Conservation (phyloP, 495 filamentous ascomycete genomes). For the Hypomontagnella submonticulosa region DNA sequence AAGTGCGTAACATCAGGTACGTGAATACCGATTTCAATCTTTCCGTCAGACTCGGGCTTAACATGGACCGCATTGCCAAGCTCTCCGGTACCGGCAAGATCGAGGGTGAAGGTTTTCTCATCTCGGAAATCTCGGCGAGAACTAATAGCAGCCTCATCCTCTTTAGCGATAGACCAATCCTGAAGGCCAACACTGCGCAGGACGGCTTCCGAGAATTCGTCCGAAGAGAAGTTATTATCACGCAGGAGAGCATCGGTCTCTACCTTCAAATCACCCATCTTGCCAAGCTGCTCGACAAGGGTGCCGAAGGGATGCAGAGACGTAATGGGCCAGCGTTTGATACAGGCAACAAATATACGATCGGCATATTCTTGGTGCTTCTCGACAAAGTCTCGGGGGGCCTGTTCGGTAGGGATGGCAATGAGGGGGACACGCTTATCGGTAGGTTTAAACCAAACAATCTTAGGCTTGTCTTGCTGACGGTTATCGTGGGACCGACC, state of each 20-base stretch:
- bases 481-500: slow-evolving; percentile 79
- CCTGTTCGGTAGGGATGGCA: slow-evolving; percentile 97
- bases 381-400: slow-evolving; percentile 97
- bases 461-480: slow-evolving; percentile 97
- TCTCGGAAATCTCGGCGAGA: slow-evolving; percentile 90
- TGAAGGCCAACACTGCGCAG: slow-evolving; percentile 90
- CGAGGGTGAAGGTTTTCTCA: slow-evolving; percentile 91
- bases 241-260: slow-evolving; percentile 97
- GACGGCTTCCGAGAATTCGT: slow-evolving; percentile 97
- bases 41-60: slow-evolving; percentile 80
- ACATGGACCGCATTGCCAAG: slow-evolving; percentile 93
- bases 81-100: slow-evolving; percentile 82
- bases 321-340: slow-evolving; percentile 99
- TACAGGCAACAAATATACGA: slow-evolving; percentile 97
- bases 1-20: slow-evolving; percentile 97
- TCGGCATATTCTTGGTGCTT: slow-evolving; percentile 97
- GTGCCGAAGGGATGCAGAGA: slow-evolving; percentile 98
- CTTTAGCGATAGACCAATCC: slow-evolving; percentile 86
- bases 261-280: slow-evolving; percentile 95
- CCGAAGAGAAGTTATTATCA: slow-evolving; percentile 97
- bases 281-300: slow-evolving; percentile 94
- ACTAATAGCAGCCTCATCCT: slow-evolving; percentile 78
- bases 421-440: slow-evolving; percentile 98
- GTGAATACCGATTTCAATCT: slow-evolving; percentile 94
- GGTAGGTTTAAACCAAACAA: slow-evolving; percentile 99